Base-by-base conservation (phyloP, 371 early-diverging fungal genomes). In the Sporodiniella umbellata region DNA sequence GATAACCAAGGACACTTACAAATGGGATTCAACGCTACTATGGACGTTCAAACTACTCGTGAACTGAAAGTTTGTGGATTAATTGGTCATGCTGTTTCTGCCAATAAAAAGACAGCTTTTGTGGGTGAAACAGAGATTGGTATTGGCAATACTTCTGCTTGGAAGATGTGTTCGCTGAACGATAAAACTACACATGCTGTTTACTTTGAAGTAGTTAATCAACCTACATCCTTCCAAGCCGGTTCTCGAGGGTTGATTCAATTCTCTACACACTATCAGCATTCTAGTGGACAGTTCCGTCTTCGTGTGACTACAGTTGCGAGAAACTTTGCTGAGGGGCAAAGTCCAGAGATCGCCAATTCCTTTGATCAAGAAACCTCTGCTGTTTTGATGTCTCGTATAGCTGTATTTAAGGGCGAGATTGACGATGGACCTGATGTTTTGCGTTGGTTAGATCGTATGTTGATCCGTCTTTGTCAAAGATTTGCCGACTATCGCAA, bases 291-390 rank as follows among this genome's bases (percentile, higher is more conserved):
- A 8, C 91, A 91, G 58, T 88, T 80, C 70, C 84, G 97, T 42
- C 78, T 96, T 47, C 84, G 95, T 47, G 98, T 98, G 21, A 97
- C 99, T 4, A 98, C 99, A 0, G 85, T 97, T 25, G 94, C 97
- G 28, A 83, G 98, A 63, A 89, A 88, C 75, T 94, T 90, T 85
- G 89, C 90, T 10, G 97, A 96, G 45, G 89, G 91, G 18, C 85
- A 81, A 52, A 84, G 87, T 48, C 93, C 93, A 30, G 89, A 95
- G 45, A 92, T 99, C 44, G 82, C 89, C 3, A 84, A 80, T 11
- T 89, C 93, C 2, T 99, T 99, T 66, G 99, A 99, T 70, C 99
- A 99, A 70, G 99, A 99, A 72, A 98, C 99, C 0, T 93, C 99
- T 1, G 95, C 96, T 4, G 99, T 99, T 4, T 80, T 98, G 45